These are phyloP conservation scores for Epichloe typhina DNA, from an alignment of 2,329 filamentous ascomycete species.

Conservation along the genomic window DNA sequence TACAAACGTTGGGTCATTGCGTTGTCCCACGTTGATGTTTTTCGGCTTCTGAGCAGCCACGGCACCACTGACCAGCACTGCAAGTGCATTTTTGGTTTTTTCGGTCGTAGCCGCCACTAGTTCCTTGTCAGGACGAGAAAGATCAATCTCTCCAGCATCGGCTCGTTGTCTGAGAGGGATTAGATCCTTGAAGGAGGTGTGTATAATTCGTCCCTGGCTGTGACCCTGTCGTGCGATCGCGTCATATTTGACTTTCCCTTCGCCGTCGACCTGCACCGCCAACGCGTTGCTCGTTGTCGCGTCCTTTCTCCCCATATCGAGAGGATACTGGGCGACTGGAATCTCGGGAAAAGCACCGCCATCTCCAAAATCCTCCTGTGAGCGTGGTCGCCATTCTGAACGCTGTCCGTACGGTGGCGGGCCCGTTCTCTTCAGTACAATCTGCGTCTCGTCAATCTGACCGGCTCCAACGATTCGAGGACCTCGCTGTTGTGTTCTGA, in stretches of 20 bases:
- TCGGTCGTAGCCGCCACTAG: constrained; percentile 75
- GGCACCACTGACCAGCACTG: constrained; percentile 69
- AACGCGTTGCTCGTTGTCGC: constrained; percentile 69
- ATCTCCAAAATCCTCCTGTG: constrained; percentile 85
- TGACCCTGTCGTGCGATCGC: constrained; percentile 88
- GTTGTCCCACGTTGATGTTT: constrained; percentile 70
- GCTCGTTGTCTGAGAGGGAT: constrained; percentile 89
- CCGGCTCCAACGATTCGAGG: constrained; percentile 70
- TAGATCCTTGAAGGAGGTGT: constrained; percentile 91
- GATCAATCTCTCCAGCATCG: constrained; percentile 79
- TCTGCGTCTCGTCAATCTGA: constrained; percentile 72
- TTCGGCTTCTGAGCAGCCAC: constrained; percentile 91
- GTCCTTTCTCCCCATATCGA: constrained; percentile 83
- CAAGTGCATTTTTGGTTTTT: constrained; percentile 76
- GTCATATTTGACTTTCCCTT: constrained; percentile 93
- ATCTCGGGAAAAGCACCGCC: constrained; percentile 94
- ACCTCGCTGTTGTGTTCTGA: constrained; percentile 60
- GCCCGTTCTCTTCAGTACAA: constrained; percentile 70
- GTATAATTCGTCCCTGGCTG: constrained; percentile 68
- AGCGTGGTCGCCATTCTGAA: constrained; percentile 78
- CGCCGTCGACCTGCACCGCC: constrained; percentile 78
- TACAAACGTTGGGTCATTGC: constrained; percentile 83
- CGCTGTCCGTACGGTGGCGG: constrained; percentile 83
- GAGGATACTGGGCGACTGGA: constrained; percentile 84
- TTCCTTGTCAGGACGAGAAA: constrained; percentile 74